Conservation (phyloP, 129 eudicot genomes). For the Cynara cardunculus region DNA sequence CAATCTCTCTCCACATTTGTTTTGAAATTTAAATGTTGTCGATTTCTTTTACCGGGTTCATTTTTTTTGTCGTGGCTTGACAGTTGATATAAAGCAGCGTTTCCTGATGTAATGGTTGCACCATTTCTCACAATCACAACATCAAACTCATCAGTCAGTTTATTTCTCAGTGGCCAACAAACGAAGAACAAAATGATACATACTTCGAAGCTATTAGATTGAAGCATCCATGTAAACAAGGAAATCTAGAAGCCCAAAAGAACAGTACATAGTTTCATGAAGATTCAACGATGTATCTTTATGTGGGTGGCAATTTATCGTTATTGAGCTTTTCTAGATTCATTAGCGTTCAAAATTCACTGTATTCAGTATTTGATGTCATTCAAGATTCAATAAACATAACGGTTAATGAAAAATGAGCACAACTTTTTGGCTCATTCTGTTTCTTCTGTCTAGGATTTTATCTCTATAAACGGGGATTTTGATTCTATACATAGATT, state of each 20-base stretch:
- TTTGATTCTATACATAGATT: background rate
- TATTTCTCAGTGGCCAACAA: constrained; percentile 58
- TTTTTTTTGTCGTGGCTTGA: too few species aligned
- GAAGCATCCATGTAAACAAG: constrained; percentile 24
- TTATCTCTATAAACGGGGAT: background rate
- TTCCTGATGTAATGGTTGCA: too few species aligned
- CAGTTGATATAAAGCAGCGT: too few species aligned
- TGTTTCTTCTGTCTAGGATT: background rate
- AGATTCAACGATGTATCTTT: background rate
- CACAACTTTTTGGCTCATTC: background rate
- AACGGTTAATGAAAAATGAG: background rate
- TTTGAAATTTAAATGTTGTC: too few species aligned
- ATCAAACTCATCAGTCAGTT: constrained; percentile 44
- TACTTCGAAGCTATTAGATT: constrained; percentile 45
- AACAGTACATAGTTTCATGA: constrained; percentile 8
- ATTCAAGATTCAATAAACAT: background rate
- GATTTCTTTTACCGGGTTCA: too few species aligned
- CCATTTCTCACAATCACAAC: constrained; percentile 4
- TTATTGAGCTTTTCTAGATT: background rate
- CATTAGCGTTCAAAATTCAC: background rate
- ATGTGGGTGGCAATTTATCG: background rate
- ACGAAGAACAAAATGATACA: constrained; percentile 51
- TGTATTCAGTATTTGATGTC: background rate
- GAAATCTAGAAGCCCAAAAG: constrained; percentile 13
- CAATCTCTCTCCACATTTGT: too few species aligned